Evolutionary conservation across 805 yeast genomes (phyloP), one percentile per base, ranked within the genome.

Genomic region (Grigorovia humatica): DNA sequence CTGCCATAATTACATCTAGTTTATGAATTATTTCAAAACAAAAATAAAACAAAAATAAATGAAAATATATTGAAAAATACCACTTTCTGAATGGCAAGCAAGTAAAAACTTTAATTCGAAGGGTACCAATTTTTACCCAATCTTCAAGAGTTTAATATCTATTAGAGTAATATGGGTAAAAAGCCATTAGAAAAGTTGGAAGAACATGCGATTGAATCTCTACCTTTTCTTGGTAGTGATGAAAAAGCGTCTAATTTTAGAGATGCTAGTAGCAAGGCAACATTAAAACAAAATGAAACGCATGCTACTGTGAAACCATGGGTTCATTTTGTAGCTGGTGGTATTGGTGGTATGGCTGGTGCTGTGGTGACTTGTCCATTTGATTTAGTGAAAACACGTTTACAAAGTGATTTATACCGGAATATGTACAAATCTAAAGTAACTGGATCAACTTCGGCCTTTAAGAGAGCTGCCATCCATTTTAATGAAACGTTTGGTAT

Each of bases 311-410:
- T 74, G 4, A 73, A 71, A 52, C 77, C 78, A 35, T 74, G 77
- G 91, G 88, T 85, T 6, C 91, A 85, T 69, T 86, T 86, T 64
- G 86, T 86, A n/a, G 90, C 95, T 12, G 95, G 93, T 48, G 95
- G 96, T 13, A 66, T 87, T 27, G 99, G 97, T 38, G 99, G 99
- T 15, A 93, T 93, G 97, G 87, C 91, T 32, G 99, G 99, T 27
- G 96, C 99, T 1, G 71, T 91, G 2, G 82, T 82, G 51, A 93
- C 99, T 0, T 84, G 96, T 59, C 99, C 99, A 0, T 79, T 93
- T 55, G 99, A 90, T 68, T 95, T 93, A 48, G 96, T 93, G 41
- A 93, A 93, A 65, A 93, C 99, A 0, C 77, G 99, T 62, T 71
- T 93, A 51, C 99, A 93, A 67, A 85, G 96, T 54, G 96, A 89